These are phyloP conservation scores for Cochlearia excelsa DNA, from an alignment of 345 rosid species.

Conservation along the genomic window DNA sequence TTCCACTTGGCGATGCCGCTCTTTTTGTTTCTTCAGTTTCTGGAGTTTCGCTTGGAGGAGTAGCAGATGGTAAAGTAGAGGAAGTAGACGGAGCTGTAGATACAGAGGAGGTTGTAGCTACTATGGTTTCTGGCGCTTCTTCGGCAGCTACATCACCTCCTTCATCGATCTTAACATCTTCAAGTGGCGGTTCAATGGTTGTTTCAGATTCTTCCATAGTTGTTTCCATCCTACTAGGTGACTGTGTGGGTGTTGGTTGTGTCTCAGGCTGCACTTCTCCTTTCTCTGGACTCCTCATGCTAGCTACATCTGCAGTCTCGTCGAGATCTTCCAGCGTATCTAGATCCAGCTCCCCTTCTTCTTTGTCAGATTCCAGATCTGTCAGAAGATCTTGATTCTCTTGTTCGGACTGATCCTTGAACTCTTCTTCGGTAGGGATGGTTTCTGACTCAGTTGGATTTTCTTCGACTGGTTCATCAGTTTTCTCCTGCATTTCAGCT, in stretches of 20 bases:
- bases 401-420: slow-evolving; percentile 47
- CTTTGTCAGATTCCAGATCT: slow-evolving; percentile 67
- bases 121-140: slow-evolving; percentile 40
- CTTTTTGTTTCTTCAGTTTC: slow-evolving; percentile 54
- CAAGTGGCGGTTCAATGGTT: slow-evolving; percentile 41
- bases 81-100: slow-evolving; percentile 14
- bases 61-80: slow-evolving; percentile 9
- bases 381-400: slow-evolving; percentile 45
- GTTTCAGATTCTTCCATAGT: slow-evolving; percentile 46
- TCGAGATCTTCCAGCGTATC: slow-evolving; percentile 66
- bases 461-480: slow-evolving; percentile 48
- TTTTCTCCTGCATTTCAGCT: slow-evolving; percentile 42
- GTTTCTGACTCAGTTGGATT: slow-evolving; percentile 45
- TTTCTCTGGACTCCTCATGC: slow-evolving; percentile 49
- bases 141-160: slow-evolving; percentile 47
- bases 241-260: slow-evolving; percentile 48
- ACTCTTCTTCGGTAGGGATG: slow-evolving; percentile 42
- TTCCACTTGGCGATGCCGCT: slow-evolving; percentile 47
- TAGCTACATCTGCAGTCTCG: slow-evolving; percentile 43
- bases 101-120: slow-evolving; percentile 29
- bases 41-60: slow-evolving; percentile 32
- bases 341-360: slow-evolving; percentile 78
- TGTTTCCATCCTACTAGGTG: slow-evolving; percentile 59
- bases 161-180: slow-evolving; percentile 65
- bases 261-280: slow-evolving; percentile 54